A percentile compares a stretch with the other conserved stretches of the same genome.
Evolutionary conservation across 768 basidiomycete species (phyloP).

Genomic region (Auriculariales sp.): DNA sequence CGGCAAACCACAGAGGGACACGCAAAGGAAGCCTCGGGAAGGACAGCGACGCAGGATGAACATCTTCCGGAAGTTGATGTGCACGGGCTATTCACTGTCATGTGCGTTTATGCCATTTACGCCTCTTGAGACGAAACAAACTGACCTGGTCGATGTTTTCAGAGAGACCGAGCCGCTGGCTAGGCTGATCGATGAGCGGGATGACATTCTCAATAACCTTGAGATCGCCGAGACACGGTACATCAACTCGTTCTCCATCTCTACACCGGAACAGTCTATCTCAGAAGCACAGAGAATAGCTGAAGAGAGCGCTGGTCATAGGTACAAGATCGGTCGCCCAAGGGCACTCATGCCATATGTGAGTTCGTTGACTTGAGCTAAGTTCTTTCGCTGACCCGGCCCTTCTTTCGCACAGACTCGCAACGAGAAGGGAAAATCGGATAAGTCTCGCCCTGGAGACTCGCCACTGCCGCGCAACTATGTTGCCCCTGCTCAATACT

Average conservation of each 20-base stretch:
- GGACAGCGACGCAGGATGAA: constrained; percentile 19
- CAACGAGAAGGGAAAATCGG: no score
- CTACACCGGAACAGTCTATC: constrained; percentile 60
- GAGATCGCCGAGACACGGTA: constrained; percentile 72
- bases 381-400: no score
- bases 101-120: not conserved
- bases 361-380: no score
- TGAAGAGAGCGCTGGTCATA: constrained; percentile 23
- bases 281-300: constrained; percentile 24
- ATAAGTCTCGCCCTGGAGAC: not conserved
- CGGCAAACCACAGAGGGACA: not conserved
- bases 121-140: not conserved
- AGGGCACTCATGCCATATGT: constrained; percentile 30
- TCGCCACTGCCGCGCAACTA: constrained; percentile 19
- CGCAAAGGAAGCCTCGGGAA: not conserved
- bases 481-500: constrained; percentile 66
- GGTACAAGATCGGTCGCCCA: constrained; percentile 51
- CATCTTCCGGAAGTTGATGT: constrained; percentile 46
- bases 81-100: constrained; percentile 47
- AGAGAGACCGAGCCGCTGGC: constrained; percentile 62
- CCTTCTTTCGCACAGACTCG: no score
- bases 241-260: constrained; percentile 57
- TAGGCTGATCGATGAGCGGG: constrained; percentile 57
- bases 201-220: constrained; percentile 61
- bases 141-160: not conserved